These are phyloP conservation scores for Colletotrichum phormii DNA, from an alignment of 2,329 filamentous ascomycete species.

Conservation along the genomic window DNA sequence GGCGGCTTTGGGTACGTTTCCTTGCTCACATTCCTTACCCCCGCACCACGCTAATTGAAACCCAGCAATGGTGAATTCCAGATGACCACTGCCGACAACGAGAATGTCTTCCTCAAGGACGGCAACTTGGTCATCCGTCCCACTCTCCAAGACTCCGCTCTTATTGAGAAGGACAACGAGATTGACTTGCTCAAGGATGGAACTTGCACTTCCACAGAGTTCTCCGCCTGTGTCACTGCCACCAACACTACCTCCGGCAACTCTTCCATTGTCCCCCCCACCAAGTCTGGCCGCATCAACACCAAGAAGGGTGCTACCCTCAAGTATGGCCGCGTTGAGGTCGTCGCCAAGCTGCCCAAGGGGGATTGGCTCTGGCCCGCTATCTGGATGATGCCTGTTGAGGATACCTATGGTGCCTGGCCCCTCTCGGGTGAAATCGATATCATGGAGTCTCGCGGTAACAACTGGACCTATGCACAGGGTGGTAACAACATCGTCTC, in stretches of 20 bases:
- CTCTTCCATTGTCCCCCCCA: slow-evolving; percentile 80
- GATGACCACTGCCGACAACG: slow-evolving; percentile 75
- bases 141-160: slow-evolving; percentile 76
- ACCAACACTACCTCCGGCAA: slow-evolving; percentile 81
- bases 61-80: slow-evolving; percentile 84
- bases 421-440: slow-evolving; percentile 87
- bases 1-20: slow-evolving; percentile 78
- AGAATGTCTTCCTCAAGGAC: slow-evolving; percentile 80
- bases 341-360: slow-evolving; percentile 78
- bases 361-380: slow-evolving; percentile 93
- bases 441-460: slow-evolving; percentile 83
- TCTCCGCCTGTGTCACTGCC: slow-evolving; percentile 71
- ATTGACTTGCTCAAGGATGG: slow-evolving; percentile 76
- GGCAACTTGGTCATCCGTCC: slow-evolving; percentile 80
- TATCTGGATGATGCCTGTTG: slow-evolving; percentile 88
- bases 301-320: slow-evolving; percentile 77
- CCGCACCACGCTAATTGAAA: slow-evolving; percentile 10
- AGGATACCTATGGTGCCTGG: slow-evolving; percentile 80
- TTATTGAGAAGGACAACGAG: slow-evolving; percentile 74
- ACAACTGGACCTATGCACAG: slow-evolving; percentile 80
- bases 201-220: slow-evolving; percentile 72
- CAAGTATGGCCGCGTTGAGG: slow-evolving; percentile 85
- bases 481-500: slow-evolving; percentile 86
- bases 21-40: neutral
- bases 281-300: slow-evolving; percentile 82